Percentiles rank a stretch among this genome's conserved stretches.
These are phyloP conservation scores for Penicillium decumbens DNA, from an alignment of 2,329 filamentous ascomycete genomes.

Conservation along the genomic window DNA sequence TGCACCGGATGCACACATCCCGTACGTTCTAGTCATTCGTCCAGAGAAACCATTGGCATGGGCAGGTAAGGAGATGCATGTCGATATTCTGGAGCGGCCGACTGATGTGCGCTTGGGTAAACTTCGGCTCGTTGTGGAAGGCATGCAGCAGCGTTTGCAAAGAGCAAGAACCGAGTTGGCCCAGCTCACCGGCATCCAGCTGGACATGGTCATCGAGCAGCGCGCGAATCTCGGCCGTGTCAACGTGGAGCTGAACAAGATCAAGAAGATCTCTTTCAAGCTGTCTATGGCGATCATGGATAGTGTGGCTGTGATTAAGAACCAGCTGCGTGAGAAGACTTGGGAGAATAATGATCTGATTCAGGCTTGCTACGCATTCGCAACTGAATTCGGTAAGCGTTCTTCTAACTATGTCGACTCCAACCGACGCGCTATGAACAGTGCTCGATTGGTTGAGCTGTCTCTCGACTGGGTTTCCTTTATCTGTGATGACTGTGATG, in stretches of 20 bases:
- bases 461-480: conserved; percentile 97
- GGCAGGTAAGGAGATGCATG: conserved; percentile 70
- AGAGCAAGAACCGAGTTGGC: conserved; percentile 75
- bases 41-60: conserved; percentile 75
- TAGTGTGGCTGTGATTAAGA: conserved; percentile 86
- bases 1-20: conserved; percentile 67
- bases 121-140: conserved; percentile 80
- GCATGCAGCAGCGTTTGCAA: conserved; percentile 70
- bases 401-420: conserved; percentile 94
- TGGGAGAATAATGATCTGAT: conserved; percentile 92
- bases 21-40: conserved; percentile 78
- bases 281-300: conserved; percentile 98
- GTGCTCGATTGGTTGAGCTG: conserved; percentile 86
- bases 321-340: conserved; percentile 65
- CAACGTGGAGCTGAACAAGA: conserved; percentile 84
- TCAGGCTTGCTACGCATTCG: conserved; percentile 96
- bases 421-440: conserved; percentile 94
- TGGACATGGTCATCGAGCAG: conserved; percentile 87
- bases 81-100: conserved; percentile 69
- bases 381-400: conserved; percentile 96
- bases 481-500: conserved; percentile 93
- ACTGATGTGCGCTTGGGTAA: conserved; percentile 84
- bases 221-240: conserved; percentile 90
- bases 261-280: conserved; percentile 92
- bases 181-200: conserved; percentile 72